These are phyloP conservation scores for Scleroderma citrinum DNA, from an alignment of 768 basidiomycete genomes.

Conservation along the genomic window DNA sequence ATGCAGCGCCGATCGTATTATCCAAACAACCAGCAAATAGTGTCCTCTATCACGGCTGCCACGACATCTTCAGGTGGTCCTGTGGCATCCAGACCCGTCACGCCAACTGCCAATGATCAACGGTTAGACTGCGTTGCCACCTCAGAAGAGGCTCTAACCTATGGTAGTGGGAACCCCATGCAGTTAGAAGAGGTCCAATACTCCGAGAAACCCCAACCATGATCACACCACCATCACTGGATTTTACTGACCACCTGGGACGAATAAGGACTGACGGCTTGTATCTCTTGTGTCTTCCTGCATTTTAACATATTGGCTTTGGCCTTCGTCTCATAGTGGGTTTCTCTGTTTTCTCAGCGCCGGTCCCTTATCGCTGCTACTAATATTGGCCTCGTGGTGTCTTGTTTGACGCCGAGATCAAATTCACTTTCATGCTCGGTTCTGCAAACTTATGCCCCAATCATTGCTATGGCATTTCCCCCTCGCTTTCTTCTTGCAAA, in stretches of 20 bases:
- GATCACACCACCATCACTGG: conserved; percentile 11
- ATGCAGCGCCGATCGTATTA: conserved; percentile 91
- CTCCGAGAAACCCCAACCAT: conserved; percentile 49
- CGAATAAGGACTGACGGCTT: not conserved
- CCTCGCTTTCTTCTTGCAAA: not conserved
- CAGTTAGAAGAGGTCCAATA: conserved; percentile 36
- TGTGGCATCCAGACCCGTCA: conserved; percentile 67
- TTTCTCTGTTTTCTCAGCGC: not conserved
- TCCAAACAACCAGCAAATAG: conserved; percentile 67
- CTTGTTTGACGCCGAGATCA: too few relatives aligned
- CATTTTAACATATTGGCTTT: not conserved
- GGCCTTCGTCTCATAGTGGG: not conserved
- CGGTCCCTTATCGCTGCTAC: not conserved
- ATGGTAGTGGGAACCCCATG: conserved; percentile 33
- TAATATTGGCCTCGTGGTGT: not conserved
- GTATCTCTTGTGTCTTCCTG: not conserved
- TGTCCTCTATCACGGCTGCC: conserved; percentile 54
- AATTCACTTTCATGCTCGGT: not conserved
- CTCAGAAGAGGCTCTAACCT: conserved; percentile 39
- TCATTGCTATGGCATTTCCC: not conserved
- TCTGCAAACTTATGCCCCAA: not conserved
- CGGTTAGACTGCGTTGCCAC: conserved; percentile 37
- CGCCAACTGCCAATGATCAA: conserved; percentile 47
- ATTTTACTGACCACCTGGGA: not conserved
- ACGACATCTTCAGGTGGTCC: conserved; percentile 70